Evolutionary conservation across 352 stramenopile species (phyloP).

Genomic region (Globisporangium megalacanthum): DNA sequence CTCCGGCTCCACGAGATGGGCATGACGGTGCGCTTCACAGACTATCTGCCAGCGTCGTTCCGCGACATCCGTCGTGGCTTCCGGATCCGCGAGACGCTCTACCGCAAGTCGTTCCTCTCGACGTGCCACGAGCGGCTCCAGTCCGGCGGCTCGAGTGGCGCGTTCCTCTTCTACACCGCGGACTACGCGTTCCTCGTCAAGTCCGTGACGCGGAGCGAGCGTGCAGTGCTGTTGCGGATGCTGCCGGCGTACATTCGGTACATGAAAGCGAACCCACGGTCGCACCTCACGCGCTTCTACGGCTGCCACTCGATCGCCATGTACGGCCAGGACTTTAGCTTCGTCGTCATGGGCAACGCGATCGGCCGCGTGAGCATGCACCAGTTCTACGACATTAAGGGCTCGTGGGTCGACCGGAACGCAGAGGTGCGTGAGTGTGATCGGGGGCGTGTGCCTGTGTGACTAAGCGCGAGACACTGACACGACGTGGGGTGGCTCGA

Average conservation of each 20-base stretch:
- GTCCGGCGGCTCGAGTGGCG: slow-evolving; percentile 78
- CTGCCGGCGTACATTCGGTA: slow-evolving; percentile 77
- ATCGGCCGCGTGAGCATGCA: slow-evolving; percentile 82
- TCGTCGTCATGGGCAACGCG: slow-evolving; percentile 90
- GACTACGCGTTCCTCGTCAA: slow-evolving; percentile 88
- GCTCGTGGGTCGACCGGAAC: slow-evolving; percentile 84
- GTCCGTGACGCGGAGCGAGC: slow-evolving; percentile 74
- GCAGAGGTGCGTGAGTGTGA: slow-evolving; percentile 37
- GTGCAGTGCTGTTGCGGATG: slow-evolving; percentile 76
- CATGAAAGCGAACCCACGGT: slow-evolving; percentile 74
- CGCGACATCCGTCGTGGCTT: slow-evolving; percentile 75
- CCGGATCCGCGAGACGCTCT: slow-evolving; percentile 66
- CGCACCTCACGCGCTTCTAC: slow-evolving; percentile 86
- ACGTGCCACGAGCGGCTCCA: slow-evolving; percentile 83
- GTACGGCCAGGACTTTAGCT: slow-evolving; percentile 85
- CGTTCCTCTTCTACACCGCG: slow-evolving; percentile 90
- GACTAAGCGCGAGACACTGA: background rate
- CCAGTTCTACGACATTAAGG: slow-evolving; percentile 90
- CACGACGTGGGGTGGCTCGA: background rate
- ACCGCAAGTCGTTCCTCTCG: slow-evolving; percentile 71
- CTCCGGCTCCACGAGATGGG: slow-evolving; percentile 75
- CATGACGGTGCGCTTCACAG: slow-evolving; percentile 76
- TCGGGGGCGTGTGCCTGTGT: background rate
- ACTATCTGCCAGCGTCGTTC: slow-evolving; percentile 70
- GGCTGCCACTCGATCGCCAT: slow-evolving; percentile 88